phyloP scores from a whole-genome alignment of 805 yeast genomes.

The Candida tallmaniae region DNA sequence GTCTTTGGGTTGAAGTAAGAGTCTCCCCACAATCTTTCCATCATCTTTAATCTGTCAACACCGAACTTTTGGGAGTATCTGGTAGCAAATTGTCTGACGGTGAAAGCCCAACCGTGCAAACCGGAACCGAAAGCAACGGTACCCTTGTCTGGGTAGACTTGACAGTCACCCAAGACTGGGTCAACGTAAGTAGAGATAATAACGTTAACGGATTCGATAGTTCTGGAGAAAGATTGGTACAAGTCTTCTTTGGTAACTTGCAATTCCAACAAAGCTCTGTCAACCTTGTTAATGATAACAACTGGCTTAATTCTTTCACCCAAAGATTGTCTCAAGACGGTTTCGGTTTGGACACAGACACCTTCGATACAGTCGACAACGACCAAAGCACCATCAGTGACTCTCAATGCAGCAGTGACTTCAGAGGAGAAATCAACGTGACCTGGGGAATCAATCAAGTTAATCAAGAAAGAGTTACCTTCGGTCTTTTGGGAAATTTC shows the following conservation, averaged over 20 bases:
- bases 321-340: constrained; percentile 97
- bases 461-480: constrained; percentile 88
- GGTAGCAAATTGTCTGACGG: constrained; percentile 96
- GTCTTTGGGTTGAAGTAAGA: constrained; percentile 99
- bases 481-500: constrained; percentile 88
- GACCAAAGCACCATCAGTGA: constrained; percentile 99
- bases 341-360: constrained; percentile 99
- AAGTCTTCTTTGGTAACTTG: constrained; percentile 98
- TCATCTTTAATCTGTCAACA: constrained; percentile 97
- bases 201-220: constrained; percentile 99
- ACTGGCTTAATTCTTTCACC: constrained; percentile 99
- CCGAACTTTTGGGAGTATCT: constrained; percentile 99
- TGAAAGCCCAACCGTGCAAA: constrained; percentile 99
- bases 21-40: constrained; percentile 99
- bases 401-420: constrained; percentile 99
- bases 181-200: constrained; percentile 94
- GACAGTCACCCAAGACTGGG: constrained; percentile 87
- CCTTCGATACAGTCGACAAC: constrained; percentile 99
- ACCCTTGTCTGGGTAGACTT: constrained; percentile 98
- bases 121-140: constrained; percentile 99
- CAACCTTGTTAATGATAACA: constrained; percentile 97
- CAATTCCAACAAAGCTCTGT: constrained; percentile 98
- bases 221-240: constrained; percentile 97
- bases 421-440: constrained; percentile 99
- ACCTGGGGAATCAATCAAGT: constrained; percentile 98